phyloP scores from a whole-genome alignment of 1,284 basidiomycete species.

The Quambalaria eucalypti region DNA sequence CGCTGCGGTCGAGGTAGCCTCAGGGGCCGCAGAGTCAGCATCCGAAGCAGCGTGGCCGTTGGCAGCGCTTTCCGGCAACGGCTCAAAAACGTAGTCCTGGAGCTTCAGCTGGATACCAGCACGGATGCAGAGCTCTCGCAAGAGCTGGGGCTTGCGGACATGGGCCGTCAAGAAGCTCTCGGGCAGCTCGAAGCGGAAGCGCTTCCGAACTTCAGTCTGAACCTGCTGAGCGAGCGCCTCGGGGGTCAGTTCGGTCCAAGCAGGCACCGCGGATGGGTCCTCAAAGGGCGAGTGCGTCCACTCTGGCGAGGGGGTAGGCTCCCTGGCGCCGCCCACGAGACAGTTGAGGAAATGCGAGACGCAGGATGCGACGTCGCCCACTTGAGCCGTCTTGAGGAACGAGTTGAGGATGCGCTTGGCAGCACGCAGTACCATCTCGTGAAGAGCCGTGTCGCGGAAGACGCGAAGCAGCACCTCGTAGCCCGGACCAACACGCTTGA shows the following conservation, averaged over 20 bases:
- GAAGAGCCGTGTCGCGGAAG: conserved; percentile 48
- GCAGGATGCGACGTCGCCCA: conserved; percentile 21
- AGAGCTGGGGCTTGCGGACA: conserved; percentile 49
- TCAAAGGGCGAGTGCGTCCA: conserved; percentile 18
- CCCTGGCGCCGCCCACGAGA: conserved; percentile 51
- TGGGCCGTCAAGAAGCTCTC: conserved; percentile 46
- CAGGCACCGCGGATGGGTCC: conserved; percentile 9
- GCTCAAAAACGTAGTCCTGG: conserved; percentile 51
- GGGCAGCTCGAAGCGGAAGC: conserved; percentile 53
- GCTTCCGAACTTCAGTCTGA: conserved; percentile 47
- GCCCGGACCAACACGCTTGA: conserved; percentile 36
- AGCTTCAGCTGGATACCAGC: conserved; percentile 54
- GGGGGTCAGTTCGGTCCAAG: conserved; percentile 53
- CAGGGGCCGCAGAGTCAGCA: conserved; percentile 40
- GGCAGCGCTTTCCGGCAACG: background rate
- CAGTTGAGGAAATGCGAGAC: conserved; percentile 57
- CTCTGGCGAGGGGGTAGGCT: conserved; percentile 48
- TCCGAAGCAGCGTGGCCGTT: background rate
- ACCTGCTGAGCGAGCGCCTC: conserved; percentile 49
- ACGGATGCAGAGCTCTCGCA: conserved; percentile 53
- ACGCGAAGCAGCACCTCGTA: conserved; percentile 35
- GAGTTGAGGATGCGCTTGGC: conserved; percentile 53
- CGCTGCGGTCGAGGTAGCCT: background rate
- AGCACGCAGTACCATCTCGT: conserved; percentile 56
- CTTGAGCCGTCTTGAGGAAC: conserved; percentile 31